phyloP scores from a whole-genome alignment of 176 grass and related monocot species.

The Juncus effusus region DNA sequence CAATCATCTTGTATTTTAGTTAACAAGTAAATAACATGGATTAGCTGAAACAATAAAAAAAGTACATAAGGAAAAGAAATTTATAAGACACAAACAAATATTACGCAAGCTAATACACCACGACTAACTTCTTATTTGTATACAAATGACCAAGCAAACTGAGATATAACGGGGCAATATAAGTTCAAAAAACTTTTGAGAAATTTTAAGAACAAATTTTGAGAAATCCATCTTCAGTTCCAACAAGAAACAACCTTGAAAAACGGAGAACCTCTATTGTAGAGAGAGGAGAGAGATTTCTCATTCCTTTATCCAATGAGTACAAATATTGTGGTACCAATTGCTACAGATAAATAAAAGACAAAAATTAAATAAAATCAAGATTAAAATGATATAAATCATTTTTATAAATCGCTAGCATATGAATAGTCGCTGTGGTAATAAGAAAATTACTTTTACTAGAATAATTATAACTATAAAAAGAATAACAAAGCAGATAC shows the following conservation, averaged over 20 bases:
- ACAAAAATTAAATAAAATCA: conserved; percentile 4
- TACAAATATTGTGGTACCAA: conserved; percentile 71
- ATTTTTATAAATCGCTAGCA: not conserved
- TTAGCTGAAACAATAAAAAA: too few species aligned
- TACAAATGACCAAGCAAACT: too few species aligned
- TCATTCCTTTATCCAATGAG: conserved; percentile 52
- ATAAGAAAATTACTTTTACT: not conserved
- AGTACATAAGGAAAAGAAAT: too few species aligned
- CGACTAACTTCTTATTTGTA: too few species aligned
- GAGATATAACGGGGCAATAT: too few species aligned
- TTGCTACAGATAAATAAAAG: conserved; percentile 31
- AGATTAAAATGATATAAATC: not conserved
- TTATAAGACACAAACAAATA: too few species aligned
- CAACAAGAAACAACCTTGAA: conserved; percentile 88
- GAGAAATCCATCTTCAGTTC: conserved; percentile 89
- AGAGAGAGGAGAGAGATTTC: conserved; percentile 73
- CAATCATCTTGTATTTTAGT: too few species aligned
- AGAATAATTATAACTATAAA: conserved; percentile 5
- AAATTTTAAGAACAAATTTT: conserved; percentile 70
- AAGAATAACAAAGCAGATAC: conserved; percentile 35
- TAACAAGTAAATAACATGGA: too few species aligned
- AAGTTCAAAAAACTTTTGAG: too few species aligned
- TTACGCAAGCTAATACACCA: too few species aligned
- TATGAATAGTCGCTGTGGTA: not conserved
- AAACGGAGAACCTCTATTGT: conserved; percentile 72